Evolutionary conservation across 2,329 filamentous ascomycete genomes (phyloP).

Genomic region (Penicillium janthinellum): DNA sequence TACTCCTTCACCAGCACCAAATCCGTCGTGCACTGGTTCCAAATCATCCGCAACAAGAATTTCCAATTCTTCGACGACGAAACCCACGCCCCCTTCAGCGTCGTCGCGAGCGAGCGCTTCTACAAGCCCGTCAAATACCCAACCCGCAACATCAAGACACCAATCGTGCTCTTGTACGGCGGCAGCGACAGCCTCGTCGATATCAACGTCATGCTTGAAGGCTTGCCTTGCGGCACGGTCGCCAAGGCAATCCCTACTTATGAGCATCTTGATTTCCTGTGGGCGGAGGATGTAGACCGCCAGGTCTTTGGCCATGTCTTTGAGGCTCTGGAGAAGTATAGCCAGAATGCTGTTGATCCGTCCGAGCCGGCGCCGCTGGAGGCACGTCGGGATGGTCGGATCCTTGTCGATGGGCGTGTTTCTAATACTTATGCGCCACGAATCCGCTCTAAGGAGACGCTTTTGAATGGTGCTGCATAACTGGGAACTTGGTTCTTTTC

Average conservation of each 20-base stretch:
- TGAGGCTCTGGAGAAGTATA: slow-evolving; percentile 74
- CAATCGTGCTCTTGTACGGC: slow-evolving; percentile 89
- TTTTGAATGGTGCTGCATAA: slow-evolving; percentile 4
- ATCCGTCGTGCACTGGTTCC: slow-evolving; percentile 98
- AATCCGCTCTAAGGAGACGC: slow-evolving; percentile 6
- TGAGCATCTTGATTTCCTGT: slow-evolving; percentile 95
- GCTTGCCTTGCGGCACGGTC: slow-evolving; percentile 80
- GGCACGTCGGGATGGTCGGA: slow-evolving; percentile 6
- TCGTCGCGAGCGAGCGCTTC: slow-evolving; percentile 74
- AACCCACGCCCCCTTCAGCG: slow-evolving; percentile 72
- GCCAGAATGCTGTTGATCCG: slow-evolving; percentile 7
- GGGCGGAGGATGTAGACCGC: slow-evolving; percentile 80
- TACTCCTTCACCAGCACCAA: slow-evolving; percentile 98
- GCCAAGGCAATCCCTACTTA: slow-evolving; percentile 88
- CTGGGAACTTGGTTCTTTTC: background rate
- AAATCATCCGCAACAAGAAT: slow-evolving; percentile 92
- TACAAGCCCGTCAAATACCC: slow-evolving; percentile 97
- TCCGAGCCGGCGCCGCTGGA: background rate
- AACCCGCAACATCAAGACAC: slow-evolving; percentile 94
- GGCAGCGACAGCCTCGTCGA: slow-evolving; percentile 93
- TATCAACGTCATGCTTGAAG: slow-evolving; percentile 87
- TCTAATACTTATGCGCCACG: slow-evolving; percentile 22
- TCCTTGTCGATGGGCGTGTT: slow-evolving; percentile 10
- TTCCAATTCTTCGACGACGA: slow-evolving; percentile 99
- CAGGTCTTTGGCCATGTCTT: slow-evolving; percentile 92